phyloP scores from a whole-genome alignment of 306 rosid species.

The Glycine tomentella region DNA sequence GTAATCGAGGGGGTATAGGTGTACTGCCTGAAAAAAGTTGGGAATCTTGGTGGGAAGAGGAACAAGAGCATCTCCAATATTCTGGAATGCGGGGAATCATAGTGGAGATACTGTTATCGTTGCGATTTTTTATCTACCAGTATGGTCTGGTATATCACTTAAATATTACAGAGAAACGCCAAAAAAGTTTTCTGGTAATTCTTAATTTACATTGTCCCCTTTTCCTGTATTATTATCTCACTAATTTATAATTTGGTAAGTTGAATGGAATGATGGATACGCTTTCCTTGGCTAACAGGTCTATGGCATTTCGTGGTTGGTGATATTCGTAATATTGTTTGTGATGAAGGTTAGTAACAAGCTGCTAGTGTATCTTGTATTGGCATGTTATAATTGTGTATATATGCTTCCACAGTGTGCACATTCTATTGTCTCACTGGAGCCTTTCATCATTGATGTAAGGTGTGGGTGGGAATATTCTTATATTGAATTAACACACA shows the following conservation, averaged over 20 bases:
- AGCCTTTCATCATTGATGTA: not conserved
- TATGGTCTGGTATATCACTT: conserved; percentile 64
- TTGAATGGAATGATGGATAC: conserved; percentile 37
- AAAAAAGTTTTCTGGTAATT: conserved; percentile 59
- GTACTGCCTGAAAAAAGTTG: conserved; percentile 61
- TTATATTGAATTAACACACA: not conserved
- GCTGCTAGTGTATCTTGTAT: conserved; percentile 21
- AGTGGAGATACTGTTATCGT: conserved; percentile 53
- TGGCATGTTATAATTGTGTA: conserved; percentile 1
- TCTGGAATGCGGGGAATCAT: conserved; percentile 57
- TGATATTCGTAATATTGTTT: conserved; percentile 82
- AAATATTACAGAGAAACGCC: conserved; percentile 49
- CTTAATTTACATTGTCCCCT: not conserved
- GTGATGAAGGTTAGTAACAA: conserved; percentile 91
- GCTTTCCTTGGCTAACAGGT: conserved; percentile 64
- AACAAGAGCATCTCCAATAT: conserved; percentile 60
- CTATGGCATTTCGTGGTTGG: conserved; percentile 97
- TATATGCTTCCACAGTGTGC: no score
- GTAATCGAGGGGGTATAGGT: conserved; percentile 65
- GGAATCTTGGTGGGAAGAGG: conserved; percentile 73
- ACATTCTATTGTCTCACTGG: conserved; percentile 10
- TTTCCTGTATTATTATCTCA: not conserved
- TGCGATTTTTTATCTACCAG: conserved; percentile 61
- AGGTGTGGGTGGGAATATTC: conserved; percentile 16
- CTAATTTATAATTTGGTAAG: conserved; percentile 2